phyloP scores from a whole-genome alignment of 371 early-diverging fungal genomes.

The Syncephalastrum sp. region DNA sequence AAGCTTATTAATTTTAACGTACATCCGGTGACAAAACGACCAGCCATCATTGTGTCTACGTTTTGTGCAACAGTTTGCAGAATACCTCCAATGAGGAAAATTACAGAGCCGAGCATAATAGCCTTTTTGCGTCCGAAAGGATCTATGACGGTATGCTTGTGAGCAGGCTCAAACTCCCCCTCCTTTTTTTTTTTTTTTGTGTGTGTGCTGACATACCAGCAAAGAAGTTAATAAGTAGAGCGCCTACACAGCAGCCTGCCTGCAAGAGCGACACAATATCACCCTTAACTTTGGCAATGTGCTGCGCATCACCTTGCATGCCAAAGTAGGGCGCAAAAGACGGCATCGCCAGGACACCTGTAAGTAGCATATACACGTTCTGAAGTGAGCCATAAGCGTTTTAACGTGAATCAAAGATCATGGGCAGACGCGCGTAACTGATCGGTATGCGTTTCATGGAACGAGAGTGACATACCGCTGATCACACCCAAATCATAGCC shows the following conservation, averaged over 20 bases:
- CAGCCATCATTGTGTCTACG: constrained; percentile 36
- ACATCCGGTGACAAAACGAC: constrained; percentile 50
- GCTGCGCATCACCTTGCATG: constrained; percentile 20
- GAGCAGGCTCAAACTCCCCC: background rate
- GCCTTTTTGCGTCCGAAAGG: constrained; percentile 39
- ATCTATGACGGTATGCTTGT: constrained; percentile 19
- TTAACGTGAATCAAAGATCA: too few species aligned
- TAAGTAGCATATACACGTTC: background rate
- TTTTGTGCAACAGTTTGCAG: constrained; percentile 41
- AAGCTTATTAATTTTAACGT: constrained; percentile 5
- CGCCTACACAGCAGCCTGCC: constrained; percentile 46
- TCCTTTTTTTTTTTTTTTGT: too few species aligned
- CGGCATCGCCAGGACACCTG: constrained; percentile 48
- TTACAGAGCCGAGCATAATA: constrained; percentile 28
- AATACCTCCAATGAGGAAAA: constrained; percentile 38
- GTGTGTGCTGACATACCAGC: constrained; percentile 31
- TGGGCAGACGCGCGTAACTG: background rate
- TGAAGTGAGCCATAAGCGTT: too few species aligned
- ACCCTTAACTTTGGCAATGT: constrained; percentile 35
- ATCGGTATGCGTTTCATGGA: background rate
- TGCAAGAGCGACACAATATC: constrained; percentile 42
- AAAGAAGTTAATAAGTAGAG: constrained; percentile 37
- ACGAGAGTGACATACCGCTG: constrained; percentile 8
- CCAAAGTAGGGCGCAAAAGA: constrained; percentile 41
- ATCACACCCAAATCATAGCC: constrained; percentile 47